Evolutionary conservation across 371 early-diverging fungal genomes (phyloP).

Genomic region (Sporodiniella umbellata): DNA sequence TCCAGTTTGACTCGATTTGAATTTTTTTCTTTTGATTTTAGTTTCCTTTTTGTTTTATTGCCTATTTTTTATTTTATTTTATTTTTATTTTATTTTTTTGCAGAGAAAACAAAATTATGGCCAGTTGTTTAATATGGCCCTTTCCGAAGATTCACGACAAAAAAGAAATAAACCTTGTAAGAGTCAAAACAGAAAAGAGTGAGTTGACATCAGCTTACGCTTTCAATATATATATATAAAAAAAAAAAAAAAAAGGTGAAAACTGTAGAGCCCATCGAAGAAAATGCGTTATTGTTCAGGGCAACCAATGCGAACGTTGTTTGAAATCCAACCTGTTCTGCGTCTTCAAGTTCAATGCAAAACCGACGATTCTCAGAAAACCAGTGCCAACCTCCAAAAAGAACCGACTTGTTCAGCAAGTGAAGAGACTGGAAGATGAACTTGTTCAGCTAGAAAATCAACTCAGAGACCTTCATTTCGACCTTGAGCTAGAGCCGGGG

Average conservation of each 20-base stretch:
- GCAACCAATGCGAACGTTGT: conserved; percentile 37
- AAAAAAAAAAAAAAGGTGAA: too few relatives aligned
- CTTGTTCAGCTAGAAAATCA: conserved; percentile 25
- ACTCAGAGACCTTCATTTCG: conserved; percentile 15
- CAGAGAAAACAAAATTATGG: conserved; percentile 1
- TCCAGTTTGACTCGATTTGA: too few relatives aligned
- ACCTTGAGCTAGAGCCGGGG: conserved; percentile 4
- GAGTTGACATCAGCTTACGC: too few relatives aligned
- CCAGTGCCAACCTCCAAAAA: conserved; percentile 29
- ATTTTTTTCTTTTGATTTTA: not conserved
- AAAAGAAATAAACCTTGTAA: conserved; percentile 45
- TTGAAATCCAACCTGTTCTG: conserved; percentile 32
- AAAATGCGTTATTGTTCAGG: conserved; percentile 34
- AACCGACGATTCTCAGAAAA: conserved; percentile 32
- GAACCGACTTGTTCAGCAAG: conserved; percentile 30
- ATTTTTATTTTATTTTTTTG: not conserved
- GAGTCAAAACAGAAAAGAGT: too few relatives aligned
- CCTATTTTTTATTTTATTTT: conserved; percentile 4
- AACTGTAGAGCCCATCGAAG: conserved; percentile 48
- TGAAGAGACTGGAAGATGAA: conserved; percentile 28
- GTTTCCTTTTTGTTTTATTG: too few relatives aligned
- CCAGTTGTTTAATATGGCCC: conserved; percentile 6
- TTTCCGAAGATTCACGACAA: conserved; percentile 17
- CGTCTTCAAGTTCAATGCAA: conserved; percentile 34
- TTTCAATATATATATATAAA: too few relatives aligned